Percentiles rank a stretch among this genome's conserved stretches.
Evolutionary conservation across 2,329 filamentous ascomycete species (phyloP).

Genomic region (Pyrenophora teres): DNA sequence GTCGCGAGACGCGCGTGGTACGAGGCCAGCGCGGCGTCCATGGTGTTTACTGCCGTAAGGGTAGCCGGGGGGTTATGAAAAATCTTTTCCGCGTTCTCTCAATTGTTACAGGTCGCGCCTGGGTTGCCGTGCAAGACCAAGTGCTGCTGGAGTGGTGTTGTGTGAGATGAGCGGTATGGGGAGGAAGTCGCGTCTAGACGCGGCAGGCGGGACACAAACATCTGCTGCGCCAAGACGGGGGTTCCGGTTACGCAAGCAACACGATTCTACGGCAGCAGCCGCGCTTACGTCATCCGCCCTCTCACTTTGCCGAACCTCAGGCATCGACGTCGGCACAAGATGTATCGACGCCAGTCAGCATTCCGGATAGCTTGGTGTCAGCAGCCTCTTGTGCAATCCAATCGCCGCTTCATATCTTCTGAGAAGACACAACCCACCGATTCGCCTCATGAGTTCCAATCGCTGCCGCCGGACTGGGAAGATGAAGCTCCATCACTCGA

Average conservation of each 20-base stretch:
- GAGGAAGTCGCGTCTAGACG: slow-evolving; percentile 20
- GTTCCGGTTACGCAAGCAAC: slow-evolving; percentile 1
- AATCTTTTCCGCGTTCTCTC: neutral
- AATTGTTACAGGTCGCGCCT: neutral
- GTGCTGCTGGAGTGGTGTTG: slow-evolving; percentile 7
- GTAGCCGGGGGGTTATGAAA: neutral
- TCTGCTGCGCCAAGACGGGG: slow-evolving; percentile 11
- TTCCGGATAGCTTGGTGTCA: slow-evolving; percentile 36
- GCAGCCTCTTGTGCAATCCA: slow-evolving; percentile 27
- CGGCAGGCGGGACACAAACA: slow-evolving; percentile 17
- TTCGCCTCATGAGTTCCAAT: slow-evolving; percentile 28
- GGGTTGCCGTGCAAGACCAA: neutral
- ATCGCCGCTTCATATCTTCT: slow-evolving; percentile 35
- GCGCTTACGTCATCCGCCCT: slow-evolving; percentile 34
- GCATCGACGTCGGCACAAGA: slow-evolving; percentile 31
- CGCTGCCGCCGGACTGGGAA: slow-evolving; percentile 69
- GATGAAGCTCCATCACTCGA: slow-evolving; percentile 73
- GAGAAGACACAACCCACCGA: slow-evolving; percentile 28
- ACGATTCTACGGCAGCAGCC: slow-evolving; percentile 7
- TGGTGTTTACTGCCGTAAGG: slow-evolving; percentile 13
- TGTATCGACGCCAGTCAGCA: slow-evolving; percentile 40
- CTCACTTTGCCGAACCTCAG: slow-evolving; percentile 26
- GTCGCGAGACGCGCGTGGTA: slow-evolving; percentile 79
- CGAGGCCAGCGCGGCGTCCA: slow-evolving; percentile 58
- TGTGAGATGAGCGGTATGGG: slow-evolving; percentile 7